Conservation (phyloP, 768 basidiomycete genomes). For the Collybia sp. region DNA sequence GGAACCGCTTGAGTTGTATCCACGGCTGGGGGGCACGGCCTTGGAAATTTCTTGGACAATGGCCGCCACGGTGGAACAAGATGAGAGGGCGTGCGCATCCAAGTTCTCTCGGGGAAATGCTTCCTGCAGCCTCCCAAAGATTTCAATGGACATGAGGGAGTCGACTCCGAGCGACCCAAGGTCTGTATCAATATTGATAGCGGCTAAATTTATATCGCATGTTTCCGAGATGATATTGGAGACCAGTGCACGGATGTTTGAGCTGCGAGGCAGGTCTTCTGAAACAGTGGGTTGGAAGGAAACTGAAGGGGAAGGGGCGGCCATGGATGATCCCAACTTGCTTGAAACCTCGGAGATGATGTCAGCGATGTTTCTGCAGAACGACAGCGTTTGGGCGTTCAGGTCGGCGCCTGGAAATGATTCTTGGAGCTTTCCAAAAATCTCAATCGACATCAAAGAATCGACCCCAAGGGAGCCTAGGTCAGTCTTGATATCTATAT, state of each 20-base stretch:
- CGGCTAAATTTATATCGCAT: constrained; percentile 32
- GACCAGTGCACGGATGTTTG: constrained; percentile 23
- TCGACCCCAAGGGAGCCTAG: constrained; percentile 57
- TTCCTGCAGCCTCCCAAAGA: constrained; percentile 31
- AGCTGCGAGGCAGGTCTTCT: background rate
- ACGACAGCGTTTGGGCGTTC: constrained; percentile 22
- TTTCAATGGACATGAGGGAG: constrained; percentile 61
- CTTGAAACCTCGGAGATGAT: constrained; percentile 24
- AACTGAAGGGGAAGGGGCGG: background rate
- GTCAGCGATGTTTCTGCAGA: constrained; percentile 30
- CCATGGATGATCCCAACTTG: background rate
- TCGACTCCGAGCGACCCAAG: constrained; percentile 57
- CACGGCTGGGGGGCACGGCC: constrained; percentile 1
- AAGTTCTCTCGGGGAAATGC: constrained; percentile 27
- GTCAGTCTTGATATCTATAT: constrained; percentile 17
- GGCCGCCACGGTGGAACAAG: constrained; percentile 31
- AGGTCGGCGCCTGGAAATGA: constrained; percentile 28
- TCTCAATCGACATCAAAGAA: constrained; percentile 61
- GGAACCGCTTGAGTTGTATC: constrained; percentile 8
- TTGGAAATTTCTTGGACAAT: constrained; percentile 24
- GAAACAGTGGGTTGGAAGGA: constrained; percentile 7
- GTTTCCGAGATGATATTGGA: constrained; percentile 33
- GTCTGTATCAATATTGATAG: constrained; percentile 31
- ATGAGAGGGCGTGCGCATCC: constrained; percentile 22
- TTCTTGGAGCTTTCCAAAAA: constrained; percentile 31